Evolutionary conservation across 768 basidiomycete genomes (phyloP).

Genomic region (Leccinum longicurvipes): DNA sequence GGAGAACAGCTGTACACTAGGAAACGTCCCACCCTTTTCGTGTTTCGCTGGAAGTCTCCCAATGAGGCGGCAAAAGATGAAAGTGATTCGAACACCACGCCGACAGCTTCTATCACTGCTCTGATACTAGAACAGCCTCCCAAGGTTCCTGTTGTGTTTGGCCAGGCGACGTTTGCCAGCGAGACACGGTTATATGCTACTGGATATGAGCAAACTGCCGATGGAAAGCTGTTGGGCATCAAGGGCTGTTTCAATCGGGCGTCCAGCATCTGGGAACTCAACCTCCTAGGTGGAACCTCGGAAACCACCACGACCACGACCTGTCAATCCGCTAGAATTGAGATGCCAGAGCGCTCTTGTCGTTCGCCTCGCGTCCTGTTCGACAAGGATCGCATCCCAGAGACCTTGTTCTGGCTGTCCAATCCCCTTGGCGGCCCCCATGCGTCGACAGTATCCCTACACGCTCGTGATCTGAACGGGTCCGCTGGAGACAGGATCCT

Average conservation of each 20-base stretch:
- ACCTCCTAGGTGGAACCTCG: slow-evolving; percentile 1
- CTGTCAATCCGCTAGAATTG: slow-evolving; percentile 34
- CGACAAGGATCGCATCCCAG: slow-evolving; percentile 18
- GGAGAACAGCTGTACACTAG: slow-evolving; percentile 60
- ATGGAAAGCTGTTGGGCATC: slow-evolving; percentile 58
- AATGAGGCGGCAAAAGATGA: neutral
- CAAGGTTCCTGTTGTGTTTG: slow-evolving; percentile 38
- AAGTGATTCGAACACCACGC: neutral
- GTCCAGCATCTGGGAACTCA: slow-evolving; percentile 48
- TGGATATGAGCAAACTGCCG: slow-evolving; percentile 56
- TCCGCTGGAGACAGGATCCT: slow-evolving; percentile 23
- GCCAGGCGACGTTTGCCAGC: slow-evolving; percentile 54
- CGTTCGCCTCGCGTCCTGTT: slow-evolving; percentile 53
- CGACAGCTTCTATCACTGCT: slow-evolving; percentile 7
- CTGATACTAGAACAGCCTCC: slow-evolving; percentile 11
- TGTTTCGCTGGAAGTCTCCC: slow-evolving; percentile 45
- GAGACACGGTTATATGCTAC: slow-evolving; percentile 49
- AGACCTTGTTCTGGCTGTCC: slow-evolving; percentile 50
- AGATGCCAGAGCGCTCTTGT: slow-evolving; percentile 42
- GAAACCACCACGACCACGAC: slow-evolving; percentile 11
- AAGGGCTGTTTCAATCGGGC: slow-evolving; percentile 61
- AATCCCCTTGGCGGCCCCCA: slow-evolving; percentile 58
- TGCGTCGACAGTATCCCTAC: slow-evolving; percentile 47
- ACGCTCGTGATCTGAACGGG: slow-evolving; percentile 37
- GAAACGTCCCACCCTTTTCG: slow-evolving; percentile 50